These are phyloP conservation scores for Tillandsia leiboldiana DNA, from an alignment of 176 grass and related monocot species.

Conservation along the genomic window DNA sequence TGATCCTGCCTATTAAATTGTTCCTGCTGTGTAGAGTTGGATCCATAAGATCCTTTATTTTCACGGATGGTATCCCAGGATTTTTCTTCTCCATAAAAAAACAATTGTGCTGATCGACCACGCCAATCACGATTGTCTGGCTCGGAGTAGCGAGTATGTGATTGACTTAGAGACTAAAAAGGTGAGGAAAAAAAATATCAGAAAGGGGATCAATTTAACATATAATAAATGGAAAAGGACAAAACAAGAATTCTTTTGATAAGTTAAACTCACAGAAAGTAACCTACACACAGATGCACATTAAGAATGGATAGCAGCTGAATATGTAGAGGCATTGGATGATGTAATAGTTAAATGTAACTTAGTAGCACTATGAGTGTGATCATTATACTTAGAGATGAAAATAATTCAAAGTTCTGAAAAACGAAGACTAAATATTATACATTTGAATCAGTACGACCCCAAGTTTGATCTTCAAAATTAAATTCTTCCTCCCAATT, in stretches of 20 bases:
- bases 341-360: too few species aligned
- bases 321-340: too few species aligned
- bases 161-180: constrained; percentile 44
- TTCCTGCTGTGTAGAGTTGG: constrained; percentile 46
- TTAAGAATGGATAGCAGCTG: background rate
- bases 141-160: constrained; percentile 54
- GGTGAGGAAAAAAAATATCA: constrained; percentile 1
- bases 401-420: background rate
- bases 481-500: constrained; percentile 76
- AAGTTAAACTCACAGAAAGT: background rate
- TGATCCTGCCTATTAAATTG: constrained; percentile 57
- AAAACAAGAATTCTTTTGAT: background rate
- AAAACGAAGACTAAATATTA: constrained; percentile 10
- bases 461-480: constrained; percentile 80
- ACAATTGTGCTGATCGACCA: constrained; percentile 37
- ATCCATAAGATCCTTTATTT: constrained; percentile 45
- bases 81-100: constrained; percentile 44
- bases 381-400: background rate
- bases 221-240: background rate
- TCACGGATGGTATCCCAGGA: constrained; percentile 84
- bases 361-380: too few species aligned
- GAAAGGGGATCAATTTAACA: background rate
- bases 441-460: constrained; percentile 58
- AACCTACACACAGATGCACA: background rate
- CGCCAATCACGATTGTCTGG: constrained; percentile 87